Evolutionary conservation across 2,329 filamentous ascomycete genomes (phyloP), one percentile per base, ranked within the genome.

Genomic region (Colletotrichum gloeosporioides): DNA sequence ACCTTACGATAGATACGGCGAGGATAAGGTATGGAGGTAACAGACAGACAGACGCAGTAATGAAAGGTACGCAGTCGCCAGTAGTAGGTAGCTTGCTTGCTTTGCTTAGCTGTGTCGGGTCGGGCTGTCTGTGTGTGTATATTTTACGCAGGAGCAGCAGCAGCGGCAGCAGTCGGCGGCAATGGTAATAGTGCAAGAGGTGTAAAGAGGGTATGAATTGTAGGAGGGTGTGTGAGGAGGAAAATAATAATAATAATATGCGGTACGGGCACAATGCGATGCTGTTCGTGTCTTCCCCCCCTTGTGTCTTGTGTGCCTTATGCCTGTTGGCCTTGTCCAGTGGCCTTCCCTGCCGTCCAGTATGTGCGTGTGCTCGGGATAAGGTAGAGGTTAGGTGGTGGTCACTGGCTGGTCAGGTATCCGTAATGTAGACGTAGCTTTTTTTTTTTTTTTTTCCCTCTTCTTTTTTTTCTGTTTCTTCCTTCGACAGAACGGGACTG

Each of bases 161-260:
- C 25, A 8, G 57, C 67, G 70, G 64, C 69, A 69, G 72, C 61
- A 73, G 75, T 53, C 18, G 44, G 44, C 44, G 44, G 44, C n/a
- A 53, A 53, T 53, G 55, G 22, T 18, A 34, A 29, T 29, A 63
- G 44, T 32, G 31, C 44, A 61, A 69, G n/a, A 53, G n/a, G 44
- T 59, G 55, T 59, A 75, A 39, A 76, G 73, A 77, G 74, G 74
- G 74, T 76, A 75, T 53, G 74, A 61, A 69, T 55, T 22, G 44
- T 53, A 53, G 75, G 61, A 76, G 73, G 76, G 76, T 77, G 76
- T 76, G 76, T 39, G 73, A 77, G 73, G 73, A 77, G 76, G 76
- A 76, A 77, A 77, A 77, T 73, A 71, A 59, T 29, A 59, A 29
- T 59, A 18, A 62, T 31, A 32, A 32, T 31, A 32, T 31, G 25